phyloP scores from a whole-genome alignment of 2,329 filamentous ascomycete species.

The Pseudogymnoascus sp. region DNA sequence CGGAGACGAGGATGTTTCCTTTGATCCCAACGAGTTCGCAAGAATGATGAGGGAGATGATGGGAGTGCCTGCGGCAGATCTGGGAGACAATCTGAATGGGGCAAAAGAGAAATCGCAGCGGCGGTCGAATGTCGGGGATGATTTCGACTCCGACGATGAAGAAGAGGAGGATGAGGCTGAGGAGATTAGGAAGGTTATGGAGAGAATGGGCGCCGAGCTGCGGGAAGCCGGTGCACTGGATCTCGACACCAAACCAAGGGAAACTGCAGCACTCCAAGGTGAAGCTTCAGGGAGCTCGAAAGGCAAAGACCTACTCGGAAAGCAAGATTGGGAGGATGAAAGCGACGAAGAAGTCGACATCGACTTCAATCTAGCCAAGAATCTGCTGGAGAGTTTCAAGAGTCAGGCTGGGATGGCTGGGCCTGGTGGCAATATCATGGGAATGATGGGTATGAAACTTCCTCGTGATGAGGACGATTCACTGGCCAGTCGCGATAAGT shows the following conservation, averaged over 20 bases:
- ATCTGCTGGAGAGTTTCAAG: conserved; percentile 87
- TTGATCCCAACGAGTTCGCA: conserved; percentile 70
- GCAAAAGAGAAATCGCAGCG: neutral
- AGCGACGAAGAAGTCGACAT: conserved; percentile 60
- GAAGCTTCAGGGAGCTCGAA: neutral
- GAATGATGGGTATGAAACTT: conserved; percentile 73
- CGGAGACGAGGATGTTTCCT: conserved; percentile 66
- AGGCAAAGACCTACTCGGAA: conserved; percentile 8
- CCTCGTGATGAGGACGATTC: conserved; percentile 65
- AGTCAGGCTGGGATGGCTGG: conserved; percentile 79
- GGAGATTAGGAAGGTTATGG: conserved; percentile 56
- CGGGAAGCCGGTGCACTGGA: conserved; percentile 58
- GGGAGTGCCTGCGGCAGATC: conserved; percentile 45
- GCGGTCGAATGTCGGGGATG: conserved; percentile 15
- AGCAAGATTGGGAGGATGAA: conserved; percentile 33
- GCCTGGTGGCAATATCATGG: conserved; percentile 78
- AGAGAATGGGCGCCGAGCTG: conserved; percentile 65
- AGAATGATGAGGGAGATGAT: conserved; percentile 90
- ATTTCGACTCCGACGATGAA: conserved; percentile 29
- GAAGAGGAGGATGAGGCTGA: conserved; percentile 43
- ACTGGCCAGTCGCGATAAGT: neutral
- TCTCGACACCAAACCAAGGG: conserved; percentile 34
- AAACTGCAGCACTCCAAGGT: conserved; percentile 25
- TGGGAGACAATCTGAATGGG: neutral
- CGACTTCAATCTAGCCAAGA: conserved; percentile 81